A percentile compares a stretch with the other conserved stretches of the same genome.
These are phyloP conservation scores for Solanum paucissectum DNA, from an alignment of 257 asterid species.

Conservation along the genomic window DNA sequence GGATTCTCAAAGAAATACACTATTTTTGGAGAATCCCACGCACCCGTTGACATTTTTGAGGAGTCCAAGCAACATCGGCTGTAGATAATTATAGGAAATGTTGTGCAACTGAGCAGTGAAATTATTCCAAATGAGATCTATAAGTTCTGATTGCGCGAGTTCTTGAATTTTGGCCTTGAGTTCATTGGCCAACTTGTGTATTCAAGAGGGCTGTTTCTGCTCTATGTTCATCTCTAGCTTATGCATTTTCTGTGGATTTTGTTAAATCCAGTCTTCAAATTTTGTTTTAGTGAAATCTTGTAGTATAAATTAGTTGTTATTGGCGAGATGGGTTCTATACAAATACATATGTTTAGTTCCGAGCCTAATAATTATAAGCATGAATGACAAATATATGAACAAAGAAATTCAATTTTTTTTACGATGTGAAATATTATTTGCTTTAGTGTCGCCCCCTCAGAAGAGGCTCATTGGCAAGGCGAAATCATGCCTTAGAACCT, in stretches of 20 bases:
- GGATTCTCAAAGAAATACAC: background rate
- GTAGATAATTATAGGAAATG: background rate
- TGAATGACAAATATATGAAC: background rate
- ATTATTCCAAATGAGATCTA: background rate
- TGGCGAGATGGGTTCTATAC: background rate
- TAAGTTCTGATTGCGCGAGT: background rate
- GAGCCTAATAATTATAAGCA: background rate
- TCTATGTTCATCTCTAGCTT: background rate
- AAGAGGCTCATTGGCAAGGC: background rate
- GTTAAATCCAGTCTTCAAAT: background rate
- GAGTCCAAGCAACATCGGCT: background rate
- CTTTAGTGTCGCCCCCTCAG: background rate
- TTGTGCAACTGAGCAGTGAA: background rate
- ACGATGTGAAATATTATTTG: background rate
- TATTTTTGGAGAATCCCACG: background rate
- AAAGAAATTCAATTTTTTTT: background rate
- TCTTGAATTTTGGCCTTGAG: background rate
- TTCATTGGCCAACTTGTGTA: background rate
- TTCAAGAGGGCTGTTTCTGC: background rate
- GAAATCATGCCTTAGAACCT: background rate
- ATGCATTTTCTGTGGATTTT: background rate
- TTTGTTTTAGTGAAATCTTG: background rate
- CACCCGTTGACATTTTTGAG: background rate
- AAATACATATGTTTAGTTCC: background rate
- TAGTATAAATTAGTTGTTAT: background rate